Base-by-base conservation (phyloP, 73 alveolate genomes). In the Paramecium primaurelia region DNA sequence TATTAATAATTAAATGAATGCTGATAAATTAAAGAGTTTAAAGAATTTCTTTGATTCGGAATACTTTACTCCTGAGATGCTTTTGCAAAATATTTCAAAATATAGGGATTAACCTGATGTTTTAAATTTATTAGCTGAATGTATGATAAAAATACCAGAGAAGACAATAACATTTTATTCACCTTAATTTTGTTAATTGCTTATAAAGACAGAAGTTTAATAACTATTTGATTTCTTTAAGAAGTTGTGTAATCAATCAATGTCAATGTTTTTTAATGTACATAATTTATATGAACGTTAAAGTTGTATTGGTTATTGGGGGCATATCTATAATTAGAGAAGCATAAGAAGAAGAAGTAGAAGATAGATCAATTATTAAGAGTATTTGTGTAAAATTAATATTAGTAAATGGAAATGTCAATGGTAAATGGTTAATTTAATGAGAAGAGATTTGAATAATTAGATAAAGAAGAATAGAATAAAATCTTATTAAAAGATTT, bases 11-110 rank as follows among this genome's bases (percentile, higher is more conserved):
- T 16, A 64, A 64, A 64, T 64, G 84, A 7, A 64, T 64, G 47
- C 49, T 11, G 42, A 28, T 64, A 32, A 64, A 64, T 64, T 64
- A 9, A 34, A 64, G 25, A 32, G 16, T 3, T 64, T 64, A n/a
- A 64, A 59, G 40, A 11, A 26, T 36, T 42, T 38, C 30, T 80
- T 80, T 49, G 49, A 26, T 4, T 80, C 91, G 7, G 75, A 44
- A 80, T 80, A 80, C 58, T 80, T 80, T 47, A 80, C 90, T 42
- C 68, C 71, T 9, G 68, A 77, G 40, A 77, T 80, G 91, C 73
- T 80, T 9, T 26, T 80, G 8, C 47, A 80, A n/a, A 32, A 80
- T 49, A 20, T 80, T 18, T 47, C 44, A 1, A 40, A 44, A 80
- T 80, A 80, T 80, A 22, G 51, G 20, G 73, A 80, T 42, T 18